phyloP scores from a whole-genome alignment of 768 basidiomycete genomes.

The Tylopilus subfusipes region DNA sequence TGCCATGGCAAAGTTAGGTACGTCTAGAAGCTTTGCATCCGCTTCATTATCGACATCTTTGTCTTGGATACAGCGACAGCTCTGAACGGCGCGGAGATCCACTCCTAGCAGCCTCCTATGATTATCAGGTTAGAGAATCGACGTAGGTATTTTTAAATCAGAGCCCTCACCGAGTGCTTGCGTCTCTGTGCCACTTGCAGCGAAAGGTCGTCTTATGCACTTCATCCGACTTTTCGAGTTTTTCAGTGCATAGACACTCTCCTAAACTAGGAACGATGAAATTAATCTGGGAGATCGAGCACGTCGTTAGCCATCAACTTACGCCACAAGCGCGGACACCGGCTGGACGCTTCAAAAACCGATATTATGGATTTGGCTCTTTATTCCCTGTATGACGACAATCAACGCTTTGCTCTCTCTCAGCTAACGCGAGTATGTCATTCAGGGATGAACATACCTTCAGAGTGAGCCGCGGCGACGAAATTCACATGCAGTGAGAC shows the following conservation, averaged over 20 bases:
- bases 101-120: not conserved
- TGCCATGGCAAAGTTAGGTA: not conserved
- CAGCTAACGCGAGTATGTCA: not conserved
- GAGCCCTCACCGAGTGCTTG: not conserved
- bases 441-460: not conserved
- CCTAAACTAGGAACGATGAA: not conserved
- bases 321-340: not conserved
- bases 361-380: not conserved
- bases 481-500: not conserved
- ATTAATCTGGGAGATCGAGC: not conserved
- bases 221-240: not conserved
- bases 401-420: not conserved
- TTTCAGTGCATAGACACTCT: not conserved
- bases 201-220: not conserved
- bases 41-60: constrained; percentile 1
- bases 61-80: not conserved
- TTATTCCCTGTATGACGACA: not conserved
- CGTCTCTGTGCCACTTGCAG: not conserved
- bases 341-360: too few relatives aligned
- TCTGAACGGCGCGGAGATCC: not conserved
- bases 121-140: not conserved
- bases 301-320: not conserved
- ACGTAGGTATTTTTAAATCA: not conserved
- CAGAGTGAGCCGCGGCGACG: not conserved
- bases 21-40: not conserved